A percentile compares a stretch with the other conserved stretches of the same genome.
phyloP scores from a whole-genome alignment of 2,329 filamentous ascomycete genomes.

The Spiromastix sp. region DNA sequence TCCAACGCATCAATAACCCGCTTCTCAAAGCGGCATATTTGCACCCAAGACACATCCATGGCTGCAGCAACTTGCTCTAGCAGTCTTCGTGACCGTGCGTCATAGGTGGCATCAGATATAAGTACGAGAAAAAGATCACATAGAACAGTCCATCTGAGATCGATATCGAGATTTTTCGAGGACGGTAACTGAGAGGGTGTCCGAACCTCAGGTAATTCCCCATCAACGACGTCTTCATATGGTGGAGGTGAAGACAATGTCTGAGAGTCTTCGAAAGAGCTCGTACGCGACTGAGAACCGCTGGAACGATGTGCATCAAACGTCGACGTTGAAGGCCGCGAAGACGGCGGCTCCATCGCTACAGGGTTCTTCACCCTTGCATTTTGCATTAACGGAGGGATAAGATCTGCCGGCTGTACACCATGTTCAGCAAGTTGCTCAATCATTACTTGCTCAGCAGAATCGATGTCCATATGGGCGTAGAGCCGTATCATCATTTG shows the following conservation, averaged over 20 bases:
- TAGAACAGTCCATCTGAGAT: conserved; percentile 91
- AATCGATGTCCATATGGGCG: conserved; percentile 89
- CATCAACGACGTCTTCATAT: conserved; percentile 52
- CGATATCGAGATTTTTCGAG: conserved; percentile 82
- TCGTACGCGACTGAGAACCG: conserved; percentile 13
- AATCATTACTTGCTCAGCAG: conserved; percentile 90
- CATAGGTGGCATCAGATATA: conserved; percentile 93
- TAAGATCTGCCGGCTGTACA: conserved; percentile 73
- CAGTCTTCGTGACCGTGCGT: conserved; percentile 73
- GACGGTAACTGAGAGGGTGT: conserved; percentile 73
- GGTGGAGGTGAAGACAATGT: conserved; percentile 36
- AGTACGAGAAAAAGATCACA: conserved; percentile 91
- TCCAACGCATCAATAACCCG: conserved; percentile 91
- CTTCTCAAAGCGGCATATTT: conserved; percentile 95
- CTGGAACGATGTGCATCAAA: conserved; percentile 16
- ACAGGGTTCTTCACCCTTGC: conserved; percentile 87
- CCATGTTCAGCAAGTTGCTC: conserved; percentile 92
- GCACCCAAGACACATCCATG: conserved; percentile 76
- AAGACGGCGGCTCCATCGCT: conserved; percentile 40
- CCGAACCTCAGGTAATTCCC: conserved; percentile 67
- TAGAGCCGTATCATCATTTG: conserved; percentile 97
- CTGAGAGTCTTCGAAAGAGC: conserved; percentile 25
- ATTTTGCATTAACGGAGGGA: conserved; percentile 80
- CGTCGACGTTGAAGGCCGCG: conserved; percentile 31
- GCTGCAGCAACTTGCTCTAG: conserved; percentile 73